A percentile compares a stretch with the other conserved stretches of the same genome.
phyloP scores from a whole-genome alignment of 1,139 yeast species.

The Arxiozyma telluris region DNA sequence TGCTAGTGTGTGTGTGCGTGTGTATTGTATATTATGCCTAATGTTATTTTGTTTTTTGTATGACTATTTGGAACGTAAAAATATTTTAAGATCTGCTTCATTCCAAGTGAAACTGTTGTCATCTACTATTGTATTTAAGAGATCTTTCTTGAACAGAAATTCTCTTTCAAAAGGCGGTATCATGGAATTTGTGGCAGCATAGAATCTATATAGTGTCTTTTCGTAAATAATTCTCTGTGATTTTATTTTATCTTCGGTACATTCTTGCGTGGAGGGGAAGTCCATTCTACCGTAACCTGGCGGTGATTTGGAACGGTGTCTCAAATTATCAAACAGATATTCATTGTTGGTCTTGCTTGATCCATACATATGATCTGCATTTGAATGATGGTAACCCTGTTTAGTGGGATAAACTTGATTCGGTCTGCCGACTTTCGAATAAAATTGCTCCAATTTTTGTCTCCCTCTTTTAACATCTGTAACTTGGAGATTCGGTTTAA shows the following conservation, averaged over 20 bases:
- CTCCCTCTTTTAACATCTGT: slow-evolving; percentile 10
- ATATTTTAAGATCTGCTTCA: slow-evolving; percentile 18
- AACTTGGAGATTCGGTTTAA: slow-evolving; percentile 21
- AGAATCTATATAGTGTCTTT: slow-evolving; percentile 35
- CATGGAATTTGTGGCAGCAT: slow-evolving; percentile 30
- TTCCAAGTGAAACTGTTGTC: slow-evolving; percentile 34
- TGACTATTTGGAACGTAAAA: not conserved
- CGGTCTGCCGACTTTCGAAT: slow-evolving; percentile 18
- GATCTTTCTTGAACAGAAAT: slow-evolving; percentile 24
- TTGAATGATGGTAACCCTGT: not conserved
- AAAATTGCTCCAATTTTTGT: slow-evolving; percentile 12
- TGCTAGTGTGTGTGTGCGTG: not conserved
- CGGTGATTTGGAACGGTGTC: slow-evolving; percentile 47
- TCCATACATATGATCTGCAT: not conserved
- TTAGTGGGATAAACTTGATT: not conserved
- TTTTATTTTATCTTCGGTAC: slow-evolving; percentile 28
- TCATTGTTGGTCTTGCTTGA: slow-evolving; percentile 5
- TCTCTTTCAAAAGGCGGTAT: slow-evolving; percentile 26
- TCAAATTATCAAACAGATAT: slow-evolving; percentile 24
- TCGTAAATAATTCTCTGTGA: slow-evolving; percentile 28
- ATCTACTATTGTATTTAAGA: slow-evolving; percentile 36
- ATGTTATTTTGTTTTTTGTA: too few relatives aligned
- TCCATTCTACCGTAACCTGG: slow-evolving; percentile 58
- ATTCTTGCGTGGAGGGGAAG: slow-evolving; percentile 54
- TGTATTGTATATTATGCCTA: not conserved